Base-by-base conservation (phyloP, 2,329 filamentous ascomycete genomes). In the Rachicladosporium sp. region DNA sequence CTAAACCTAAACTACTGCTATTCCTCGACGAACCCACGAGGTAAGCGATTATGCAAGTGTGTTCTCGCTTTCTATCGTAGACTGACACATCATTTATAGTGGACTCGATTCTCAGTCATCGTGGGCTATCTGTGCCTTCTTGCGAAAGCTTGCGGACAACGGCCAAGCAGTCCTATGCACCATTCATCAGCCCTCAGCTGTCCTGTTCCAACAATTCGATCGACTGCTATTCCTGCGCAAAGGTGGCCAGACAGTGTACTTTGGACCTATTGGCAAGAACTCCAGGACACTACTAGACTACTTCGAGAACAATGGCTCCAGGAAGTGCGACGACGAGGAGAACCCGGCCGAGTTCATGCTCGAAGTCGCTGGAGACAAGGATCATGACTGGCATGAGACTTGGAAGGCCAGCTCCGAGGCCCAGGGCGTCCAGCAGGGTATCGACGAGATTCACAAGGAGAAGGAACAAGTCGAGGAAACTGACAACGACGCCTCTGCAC, bases 161-260 rank as follows among this genome's bases (percentile, higher is more conserved):
- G 87, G 86, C 2, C 87, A 93, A 56, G 86, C 86, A 7, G 85
- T 93, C 49, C 71, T 93, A 4, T 93, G 85, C 63, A 93, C 87
- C 0, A 93, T 93, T 46, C 87, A 93, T 58, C 87, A 93, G 57
- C 86, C 87, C 2, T 89, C 87, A 48, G 82, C 83, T n/a, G 78
- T 82, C 0, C 69, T 93, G 0, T 93, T 94, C 50, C 82, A 91
- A 58, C 81, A 87, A 58, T 94, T 93, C 48, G 86, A 93, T 56
- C 74, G 85, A 10, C 70, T 94, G 2, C 65, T 93, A 4, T 70
- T 93, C 4, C 71, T 93, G 2, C 77, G 88, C 60, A 73, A 74
- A 33, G 86, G 86, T 43, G 86, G 86, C 3, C 73, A 79, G 40
- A 83, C 82, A 35, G 83, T 93, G 37, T 93, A 93, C 64, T 89